Evolutionary conservation across 1,284 basidiomycete genomes (phyloP).

Genomic region (Fomitiporia mediterranea): DNA sequence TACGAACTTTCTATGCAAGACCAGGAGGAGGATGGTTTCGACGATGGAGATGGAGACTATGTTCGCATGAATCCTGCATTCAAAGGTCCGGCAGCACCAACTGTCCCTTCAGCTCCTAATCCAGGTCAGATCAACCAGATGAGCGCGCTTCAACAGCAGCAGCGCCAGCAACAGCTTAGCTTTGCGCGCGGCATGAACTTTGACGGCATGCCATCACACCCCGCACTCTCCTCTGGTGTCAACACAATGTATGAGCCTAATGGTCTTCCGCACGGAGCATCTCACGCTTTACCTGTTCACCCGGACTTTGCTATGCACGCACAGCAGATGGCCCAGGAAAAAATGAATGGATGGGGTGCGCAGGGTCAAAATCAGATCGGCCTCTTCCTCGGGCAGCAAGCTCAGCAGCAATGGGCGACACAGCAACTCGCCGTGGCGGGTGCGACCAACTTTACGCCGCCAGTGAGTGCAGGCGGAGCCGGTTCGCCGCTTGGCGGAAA

Average conservation of each 20-base stretch:
- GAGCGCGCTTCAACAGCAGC: slow-evolving; percentile 17
- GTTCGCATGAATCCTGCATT: slow-evolving; percentile 21
- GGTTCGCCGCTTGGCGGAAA: slow-evolving; percentile 24
- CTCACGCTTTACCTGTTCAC: slow-evolving; percentile 20
- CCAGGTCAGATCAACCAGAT: background rate
- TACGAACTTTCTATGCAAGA: slow-evolving; percentile 42
- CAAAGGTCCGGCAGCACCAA: slow-evolving; percentile 12
- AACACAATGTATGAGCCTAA: slow-evolving; percentile 21
- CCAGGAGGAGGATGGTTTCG: slow-evolving; percentile 43
- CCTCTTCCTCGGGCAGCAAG: slow-evolving; percentile 7
- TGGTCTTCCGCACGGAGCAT: slow-evolving; percentile 18
- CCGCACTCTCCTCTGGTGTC: slow-evolving; percentile 17
- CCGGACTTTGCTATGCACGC: slow-evolving; percentile 14
- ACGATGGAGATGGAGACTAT: slow-evolving; percentile 35
- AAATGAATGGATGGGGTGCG: slow-evolving; percentile 30
- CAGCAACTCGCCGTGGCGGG: slow-evolving; percentile 22
- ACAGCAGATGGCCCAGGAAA: slow-evolving; percentile 24
- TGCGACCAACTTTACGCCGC: slow-evolving; percentile 17
- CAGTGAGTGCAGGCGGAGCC: slow-evolving; percentile 7
- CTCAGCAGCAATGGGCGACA: slow-evolving; percentile 13
- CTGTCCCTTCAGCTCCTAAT: slow-evolving; percentile 1
- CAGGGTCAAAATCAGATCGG: slow-evolving; percentile 19
- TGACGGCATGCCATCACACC: slow-evolving; percentile 17
- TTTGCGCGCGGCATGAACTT: slow-evolving; percentile 11
- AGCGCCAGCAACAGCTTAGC: slow-evolving; percentile 17